Evolutionary conservation across 305 asterid species (phyloP), one percentile per base, ranked within the genome.

Genomic region (Euphrasia arctica): DNA sequence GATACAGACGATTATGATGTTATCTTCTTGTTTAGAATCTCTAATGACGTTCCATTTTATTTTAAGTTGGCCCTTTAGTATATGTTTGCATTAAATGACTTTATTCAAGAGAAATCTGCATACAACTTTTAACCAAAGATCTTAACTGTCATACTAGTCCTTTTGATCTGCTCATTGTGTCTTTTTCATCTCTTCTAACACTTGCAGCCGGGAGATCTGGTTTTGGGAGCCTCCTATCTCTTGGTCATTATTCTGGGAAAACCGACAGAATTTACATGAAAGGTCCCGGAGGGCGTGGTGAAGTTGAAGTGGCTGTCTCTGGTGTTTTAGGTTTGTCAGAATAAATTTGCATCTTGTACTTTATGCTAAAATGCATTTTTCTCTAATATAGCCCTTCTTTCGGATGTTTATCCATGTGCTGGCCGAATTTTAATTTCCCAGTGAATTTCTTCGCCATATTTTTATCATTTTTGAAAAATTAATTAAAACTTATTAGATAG

Each of bases 201-300:
- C 63, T 55, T 67, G 54, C 83, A 93, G 99, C 97, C 69, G 99
- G 96, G 49, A 86, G 92, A 75, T 74, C 81, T 75, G 97, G 99
- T 69, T 86, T 90, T 62, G 99, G 99, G 62, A 93, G 96, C 77
- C 91, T 93, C 74, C 78, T 93, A 18, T 86, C 99, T 57, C 92
- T 90, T 62, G 94, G 89, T 59, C 91, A 90, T 71, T 93, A 95
- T 57, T 80, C 86, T 15, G 96, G 90, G 70, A 88, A 82, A 84
- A 86, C 89, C 18, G 96, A 86, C 75, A 82, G 90, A 65, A 82
- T 93, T 59, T 90, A 81, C 86, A 90, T 90, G 97, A 93, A 83
- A 82, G 99, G 99, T 58, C 99, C 99, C 60, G 99, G 99, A 54
- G 99, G 99, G 42, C 96, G 95, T 54, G 99, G 99, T n/a, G 96